Evolutionary conservation across 2,329 filamentous ascomycete genomes (phyloP).

Genomic region (Plectosphaerella sp.): DNA sequence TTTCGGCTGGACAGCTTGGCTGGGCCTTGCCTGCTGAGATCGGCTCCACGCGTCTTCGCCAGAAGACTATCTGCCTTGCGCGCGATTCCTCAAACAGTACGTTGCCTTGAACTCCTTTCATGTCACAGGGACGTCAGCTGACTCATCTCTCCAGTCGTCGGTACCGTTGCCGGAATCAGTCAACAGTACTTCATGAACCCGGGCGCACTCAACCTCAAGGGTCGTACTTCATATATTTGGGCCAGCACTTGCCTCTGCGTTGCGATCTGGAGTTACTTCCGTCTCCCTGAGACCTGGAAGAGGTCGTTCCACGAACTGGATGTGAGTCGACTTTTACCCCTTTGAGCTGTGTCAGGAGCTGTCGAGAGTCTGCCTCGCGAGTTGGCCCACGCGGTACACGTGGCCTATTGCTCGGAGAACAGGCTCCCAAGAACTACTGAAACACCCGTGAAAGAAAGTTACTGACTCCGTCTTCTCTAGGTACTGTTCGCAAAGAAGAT

Average conservation of each 20-base stretch:
- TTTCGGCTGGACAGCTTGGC: slow-evolving; percentile 30
- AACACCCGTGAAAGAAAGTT: too few relatives aligned
- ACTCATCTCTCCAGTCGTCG: neutral
- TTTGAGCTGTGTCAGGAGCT: too few relatives aligned
- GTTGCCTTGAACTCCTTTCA: too few relatives aligned
- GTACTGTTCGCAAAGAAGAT: slow-evolving; percentile 4
- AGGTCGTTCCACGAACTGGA: slow-evolving; percentile 18
- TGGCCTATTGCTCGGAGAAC: too few relatives aligned
- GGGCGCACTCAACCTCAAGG: slow-evolving; percentile 30
- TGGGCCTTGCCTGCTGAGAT: slow-evolving; percentile 20
- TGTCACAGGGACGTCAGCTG: too few relatives aligned
- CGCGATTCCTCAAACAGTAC: slow-evolving; percentile 15
- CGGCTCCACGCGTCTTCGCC: slow-evolving; percentile 20
- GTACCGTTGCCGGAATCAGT: slow-evolving; percentile 16
- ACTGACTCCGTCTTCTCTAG: too few relatives aligned
- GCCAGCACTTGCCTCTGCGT: slow-evolving; percentile 10
- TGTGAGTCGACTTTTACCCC: too few relatives aligned
- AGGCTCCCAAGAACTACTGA: too few relatives aligned
- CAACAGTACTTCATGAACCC: slow-evolving; percentile 33
- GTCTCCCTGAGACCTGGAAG: slow-evolving; percentile 18
- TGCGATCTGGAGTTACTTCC: slow-evolving; percentile 9
- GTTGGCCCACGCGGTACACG: too few relatives aligned
- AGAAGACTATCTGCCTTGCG: slow-evolving; percentile 25
- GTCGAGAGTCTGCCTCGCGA: too few relatives aligned
- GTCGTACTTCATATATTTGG: slow-evolving; percentile 26